Base-by-base conservation (phyloP, 2,329 filamentous ascomycete species). In the Aspergillus sp. region DNA sequence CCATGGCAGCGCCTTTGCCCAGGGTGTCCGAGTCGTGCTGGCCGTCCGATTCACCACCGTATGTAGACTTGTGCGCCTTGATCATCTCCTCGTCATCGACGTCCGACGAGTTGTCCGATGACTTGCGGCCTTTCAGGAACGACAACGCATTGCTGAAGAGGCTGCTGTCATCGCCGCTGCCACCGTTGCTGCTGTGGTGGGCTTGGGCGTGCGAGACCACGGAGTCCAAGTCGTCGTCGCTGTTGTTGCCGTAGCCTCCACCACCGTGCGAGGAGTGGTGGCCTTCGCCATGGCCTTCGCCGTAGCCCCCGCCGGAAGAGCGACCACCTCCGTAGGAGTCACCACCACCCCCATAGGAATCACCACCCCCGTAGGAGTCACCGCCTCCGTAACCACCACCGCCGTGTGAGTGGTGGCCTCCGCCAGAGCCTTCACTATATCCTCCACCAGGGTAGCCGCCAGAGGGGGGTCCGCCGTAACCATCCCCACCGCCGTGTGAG, bases 1-100 rank as follows among this genome's bases (percentile, higher is more conserved):
- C 67, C 64, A 73, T 61, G 0, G 71, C 71, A 3, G 71, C 71
- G 0, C 71, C 72, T 0, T 67, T 64, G 7, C 72, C 72, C 5
- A 74, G 50, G 4, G 65, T 63, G 5, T 59, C 56, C 4, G 65
- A 63, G 48, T 66, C 67, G 80, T 81, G 60, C 68, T 75, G 52
- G n/a, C 45, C 12, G 1, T 50, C 52, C 5, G 40, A 44, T 12
- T 74, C 70, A 43, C 67, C 67, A 32, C 77, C 78, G 62, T 89
- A 94, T 59, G 84, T 80, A 49, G 85, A 77, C 70, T 89, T 78
- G 72, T 96, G 88, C 55, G 85, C 80, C 56, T 79, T 74, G 26
- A 91, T 79, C 12, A 85, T 84, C 50, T 87, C 72, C 43, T 79
- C 64, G 62, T 85, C 80, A 55, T 86, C 77, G 12, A 85, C 61